These are phyloP conservation scores for Leptodermis oblonga DNA, from an alignment of 257 asterid genomes.

Conservation along the genomic window DNA sequence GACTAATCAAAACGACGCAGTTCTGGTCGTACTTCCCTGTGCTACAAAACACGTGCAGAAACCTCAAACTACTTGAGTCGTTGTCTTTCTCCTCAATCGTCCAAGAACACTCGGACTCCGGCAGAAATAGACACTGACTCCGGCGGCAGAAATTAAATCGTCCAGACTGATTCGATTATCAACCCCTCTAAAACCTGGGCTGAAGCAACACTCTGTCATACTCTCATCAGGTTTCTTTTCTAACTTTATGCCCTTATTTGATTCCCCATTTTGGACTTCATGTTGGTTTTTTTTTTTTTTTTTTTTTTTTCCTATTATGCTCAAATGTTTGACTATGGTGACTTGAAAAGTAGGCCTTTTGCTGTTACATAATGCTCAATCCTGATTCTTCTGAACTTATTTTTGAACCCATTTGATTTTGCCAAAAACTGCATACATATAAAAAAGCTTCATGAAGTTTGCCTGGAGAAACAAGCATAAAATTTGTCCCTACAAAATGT, in stretches of 20 bases:
- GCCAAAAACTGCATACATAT: neutral
- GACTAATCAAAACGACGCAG: neutral
- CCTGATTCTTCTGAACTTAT: neutral
- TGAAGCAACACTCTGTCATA: neutral
- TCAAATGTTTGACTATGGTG: neutral
- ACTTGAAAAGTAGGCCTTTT: neutral
- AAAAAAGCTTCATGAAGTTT: constrained; percentile 19
- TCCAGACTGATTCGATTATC: constrained; percentile 1
- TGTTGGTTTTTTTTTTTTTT: neutral
- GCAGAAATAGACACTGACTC: neutral
- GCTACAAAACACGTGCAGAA: neutral
- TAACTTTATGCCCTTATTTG: neutral
- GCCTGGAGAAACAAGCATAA: constrained; percentile 47
- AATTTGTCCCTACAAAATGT: constrained; percentile 18
- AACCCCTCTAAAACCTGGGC: neutral
- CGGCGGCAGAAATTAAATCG: neutral
- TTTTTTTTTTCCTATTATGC: neutral
- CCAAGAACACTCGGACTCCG: constrained; percentile 1
- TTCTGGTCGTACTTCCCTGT: neutral
- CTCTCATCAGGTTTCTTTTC: neutral
- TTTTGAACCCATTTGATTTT: neutral
- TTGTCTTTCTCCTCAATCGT: constrained; percentile 1
- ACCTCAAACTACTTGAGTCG: constrained; percentile 5
- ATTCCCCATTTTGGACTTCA: neutral
- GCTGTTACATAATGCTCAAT: neutral